Evolutionary conservation across 345 rosid genomes (phyloP).

Genomic region (Syzygium grande): DNA sequence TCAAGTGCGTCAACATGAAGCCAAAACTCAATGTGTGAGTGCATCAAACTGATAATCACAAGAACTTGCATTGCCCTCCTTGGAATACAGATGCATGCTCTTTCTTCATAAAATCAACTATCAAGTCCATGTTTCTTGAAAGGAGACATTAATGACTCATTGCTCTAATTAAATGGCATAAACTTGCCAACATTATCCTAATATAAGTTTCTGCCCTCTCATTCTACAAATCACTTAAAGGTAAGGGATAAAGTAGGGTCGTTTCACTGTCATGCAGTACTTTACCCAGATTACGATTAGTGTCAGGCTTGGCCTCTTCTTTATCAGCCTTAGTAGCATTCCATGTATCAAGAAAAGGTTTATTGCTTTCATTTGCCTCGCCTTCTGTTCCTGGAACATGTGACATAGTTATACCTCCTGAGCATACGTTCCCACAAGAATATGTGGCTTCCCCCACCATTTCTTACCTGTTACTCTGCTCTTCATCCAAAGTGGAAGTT

Average conservation of each 20-base stretch:
- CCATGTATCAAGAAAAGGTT: conserved; percentile 9
- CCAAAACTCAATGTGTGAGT: neutral
- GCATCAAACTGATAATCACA: neutral
- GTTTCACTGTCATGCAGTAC: neutral
- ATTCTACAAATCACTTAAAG: neutral
- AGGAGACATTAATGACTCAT: neutral
- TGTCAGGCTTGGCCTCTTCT: conserved; percentile 3
- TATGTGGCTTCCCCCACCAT: neutral
- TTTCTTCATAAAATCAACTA: neutral
- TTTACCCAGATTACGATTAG: conserved; percentile 1
- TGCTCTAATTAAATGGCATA: neutral
- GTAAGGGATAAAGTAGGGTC: neutral
- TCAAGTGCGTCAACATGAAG: neutral
- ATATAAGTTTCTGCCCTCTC: neutral
- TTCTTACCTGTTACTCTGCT: conserved; percentile 6
- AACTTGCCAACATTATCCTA: neutral
- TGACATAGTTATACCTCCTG: neutral
- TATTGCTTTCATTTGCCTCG: conserved; percentile 13
- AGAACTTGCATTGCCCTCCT: neutral
- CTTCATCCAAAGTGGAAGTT: conserved; percentile 8
- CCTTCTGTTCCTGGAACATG: conserved; percentile 11
- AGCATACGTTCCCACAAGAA: neutral
- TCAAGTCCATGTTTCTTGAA: neutral
- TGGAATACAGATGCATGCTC: neutral
- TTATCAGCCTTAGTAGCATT: conserved; percentile 5